These are phyloP conservation scores for Pestalotiopsis sp. DNA, from an alignment of 2,329 filamentous ascomycete genomes.

Conservation along the genomic window DNA sequence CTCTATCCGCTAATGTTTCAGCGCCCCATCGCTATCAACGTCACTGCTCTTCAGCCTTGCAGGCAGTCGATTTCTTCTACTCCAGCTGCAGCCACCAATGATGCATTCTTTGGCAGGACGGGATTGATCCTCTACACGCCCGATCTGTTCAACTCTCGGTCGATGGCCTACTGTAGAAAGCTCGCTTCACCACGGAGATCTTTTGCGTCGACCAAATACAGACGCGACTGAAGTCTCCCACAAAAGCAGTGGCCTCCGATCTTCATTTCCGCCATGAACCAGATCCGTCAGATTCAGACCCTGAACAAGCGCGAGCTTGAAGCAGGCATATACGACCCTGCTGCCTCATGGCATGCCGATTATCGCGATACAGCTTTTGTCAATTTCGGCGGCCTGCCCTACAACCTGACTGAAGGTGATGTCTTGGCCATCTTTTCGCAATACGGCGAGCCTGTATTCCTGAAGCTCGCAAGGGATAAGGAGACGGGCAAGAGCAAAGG, in stretches of 20 bases:
- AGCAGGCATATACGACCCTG: slow-evolving; percentile 63
- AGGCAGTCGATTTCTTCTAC: not conserved
- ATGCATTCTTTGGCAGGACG: not conserved
- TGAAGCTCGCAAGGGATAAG: slow-evolving; percentile 91
- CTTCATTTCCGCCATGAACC: slow-evolving; percentile 71
- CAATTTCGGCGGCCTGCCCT: slow-evolving; percentile 93
- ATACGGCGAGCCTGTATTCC: slow-evolving; percentile 90
- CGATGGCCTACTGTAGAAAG: not conserved
- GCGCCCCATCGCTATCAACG: not conserved
- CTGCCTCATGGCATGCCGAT: slow-evolving; percentile 95
- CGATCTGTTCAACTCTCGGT: not conserved
- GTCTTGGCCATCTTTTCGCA: slow-evolving; percentile 96
- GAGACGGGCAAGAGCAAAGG: slow-evolving; percentile 94
- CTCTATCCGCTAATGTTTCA: not conserved
- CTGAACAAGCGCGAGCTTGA: slow-evolving; percentile 96
- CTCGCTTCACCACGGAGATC: not conserved
- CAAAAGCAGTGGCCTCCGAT: not conserved
- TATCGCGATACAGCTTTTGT: slow-evolving; percentile 97
- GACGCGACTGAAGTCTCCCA: not conserved
- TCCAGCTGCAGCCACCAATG: not conserved
- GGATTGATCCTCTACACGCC: too few species aligned
- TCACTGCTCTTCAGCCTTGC: slow-evolving; percentile 11
- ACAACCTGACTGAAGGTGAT: slow-evolving; percentile 92
- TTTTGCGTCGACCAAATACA: not conserved
- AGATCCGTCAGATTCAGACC: slow-evolving; percentile 87